A percentile compares a stretch with the other conserved stretches of the same genome.
Conservation (phyloP, 805 yeast species). For the Wickerhamomyces chambardii region DNA sequence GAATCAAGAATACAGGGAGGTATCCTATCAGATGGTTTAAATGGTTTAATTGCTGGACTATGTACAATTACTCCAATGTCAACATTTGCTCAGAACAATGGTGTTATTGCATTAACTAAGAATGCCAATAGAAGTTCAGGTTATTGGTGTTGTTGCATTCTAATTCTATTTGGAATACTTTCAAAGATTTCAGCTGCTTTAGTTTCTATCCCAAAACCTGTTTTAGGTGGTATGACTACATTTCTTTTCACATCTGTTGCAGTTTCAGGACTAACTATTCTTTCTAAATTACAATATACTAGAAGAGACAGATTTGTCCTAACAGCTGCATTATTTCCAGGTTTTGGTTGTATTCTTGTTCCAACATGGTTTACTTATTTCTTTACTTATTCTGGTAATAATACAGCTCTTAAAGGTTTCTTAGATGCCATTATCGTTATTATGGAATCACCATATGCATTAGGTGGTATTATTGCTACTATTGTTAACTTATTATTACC, state of each 20-base stretch:
- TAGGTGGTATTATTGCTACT: conserved; percentile 58
- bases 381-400: conserved; percentile 59
- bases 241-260: conserved; percentile 72
- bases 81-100: conserved; percentile 91
- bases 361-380: conserved; percentile 56
- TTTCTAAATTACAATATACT: conserved; percentile 42
- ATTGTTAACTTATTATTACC: conserved; percentile 55
- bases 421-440: conserved; percentile 60
- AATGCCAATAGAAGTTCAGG: conserved; percentile 84
- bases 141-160: conserved; percentile 69
- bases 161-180: conserved; percentile 81
- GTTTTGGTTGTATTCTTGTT: conserved; percentile 59
- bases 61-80: conserved; percentile 84
- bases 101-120: conserved; percentile 86
- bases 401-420: conserved; percentile 49
- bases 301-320: conserved; percentile 69
- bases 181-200: conserved; percentile 85
- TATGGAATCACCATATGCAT: conserved; percentile 67
- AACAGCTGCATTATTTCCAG: conserved; percentile 56
- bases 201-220: conserved; percentile 72
- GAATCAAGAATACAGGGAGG: conserved; percentile 93
- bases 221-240: conserved; percentile 84
- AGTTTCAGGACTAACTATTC: conserved; percentile 63
- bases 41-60: conserved; percentile 68
- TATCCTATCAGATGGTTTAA: conserved; percentile 79